Evolutionary conservation across 1,284 basidiomycete genomes (phyloP), one percentile per base, ranked within the genome.

Genomic region (Cryptococcus floricola): DNA sequence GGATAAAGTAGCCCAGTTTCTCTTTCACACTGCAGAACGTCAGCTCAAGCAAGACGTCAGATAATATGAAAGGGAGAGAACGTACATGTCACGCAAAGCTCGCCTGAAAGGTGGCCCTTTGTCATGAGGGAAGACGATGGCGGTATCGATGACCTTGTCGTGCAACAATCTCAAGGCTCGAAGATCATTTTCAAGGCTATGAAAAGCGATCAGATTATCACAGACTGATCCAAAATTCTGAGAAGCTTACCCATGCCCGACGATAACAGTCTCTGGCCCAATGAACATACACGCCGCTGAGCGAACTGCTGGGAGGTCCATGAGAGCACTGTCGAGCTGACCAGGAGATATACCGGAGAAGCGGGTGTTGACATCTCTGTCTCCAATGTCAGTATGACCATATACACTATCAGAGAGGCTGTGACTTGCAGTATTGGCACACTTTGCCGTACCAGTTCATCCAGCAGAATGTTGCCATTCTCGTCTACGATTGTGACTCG

Each of bases 91-190:
- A 64, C 85, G 82, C 19, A 95, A 77, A 2, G 91, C 85, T 44
- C 87, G 81, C 28, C 89, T 81, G 69, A 85, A 93, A 0, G 91
- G 91, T 3, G 81, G 79, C 3, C 92, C 91, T 42, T 83, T 82
- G 3, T 81, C 79, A 71, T 95, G 92, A 14, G 88, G 89, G 67
- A 92, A 93, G 18, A 96, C 76, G 13, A 87, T 79, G 0, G 85
- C 87, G 0, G 92, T 95, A 67, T 96, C 92, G 18, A 96, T 82
- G 57, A 90, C 86, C 58, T 80, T 83, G 54, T 82, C 79, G 70
- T 96, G 93, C 1, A 96, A 78, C 66, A 96, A 85, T 16, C 92
- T 81, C 61, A 96, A 77, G 6, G 92, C 87, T 69, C 87, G 87
- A 60, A 96, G 78, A 71, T 96, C 93, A 70, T 96, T 96, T 60